These are phyloP conservation scores for Myriosclerotinia scirpicola DNA, from an alignment of 2,329 filamentous ascomycete genomes.

Conservation along the genomic window DNA sequence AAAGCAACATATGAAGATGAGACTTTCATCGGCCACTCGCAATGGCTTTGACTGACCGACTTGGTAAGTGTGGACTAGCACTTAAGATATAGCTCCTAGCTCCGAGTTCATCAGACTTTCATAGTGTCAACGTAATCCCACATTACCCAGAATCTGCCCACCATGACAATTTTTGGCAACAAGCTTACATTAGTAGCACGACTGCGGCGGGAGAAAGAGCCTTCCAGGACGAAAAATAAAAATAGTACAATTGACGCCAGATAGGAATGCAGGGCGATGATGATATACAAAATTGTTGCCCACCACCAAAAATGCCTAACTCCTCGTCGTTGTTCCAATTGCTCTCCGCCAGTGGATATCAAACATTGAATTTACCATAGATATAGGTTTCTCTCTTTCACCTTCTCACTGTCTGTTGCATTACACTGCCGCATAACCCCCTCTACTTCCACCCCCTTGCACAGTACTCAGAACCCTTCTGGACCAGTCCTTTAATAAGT, in stretches of 20 bases:
- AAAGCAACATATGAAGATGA: neutral
- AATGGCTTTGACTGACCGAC: too few relatives aligned
- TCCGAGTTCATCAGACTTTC: too few relatives aligned
- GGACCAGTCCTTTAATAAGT: constrained; percentile 85
- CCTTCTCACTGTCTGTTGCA: neutral
- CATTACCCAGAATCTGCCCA: neutral
- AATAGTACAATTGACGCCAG: constrained; percentile 8
- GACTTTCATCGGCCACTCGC: too few relatives aligned
- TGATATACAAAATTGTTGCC: constrained; percentile 17
- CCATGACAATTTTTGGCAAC: too few relatives aligned
- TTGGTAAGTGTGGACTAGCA: too few relatives aligned
- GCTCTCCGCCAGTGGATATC: neutral
- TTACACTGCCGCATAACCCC: constrained; percentile 86
- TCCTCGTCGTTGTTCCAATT: constrained; percentile 13
- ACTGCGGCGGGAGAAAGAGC: neutral
- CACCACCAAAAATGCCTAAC: constrained; percentile 11
- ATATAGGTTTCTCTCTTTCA: neutral
- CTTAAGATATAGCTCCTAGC: neutral
- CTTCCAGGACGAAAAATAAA: neutral
- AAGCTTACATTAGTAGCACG: neutral
- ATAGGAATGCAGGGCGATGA: neutral
- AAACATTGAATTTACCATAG: neutral
- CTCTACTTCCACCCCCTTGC: constrained; percentile 78
- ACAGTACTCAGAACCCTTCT: constrained; percentile 78
- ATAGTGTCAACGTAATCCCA: neutral